Evolutionary conservation across 768 basidiomycete species (phyloP).

Genomic region (Naganishia vaughanmartiniae): DNA sequence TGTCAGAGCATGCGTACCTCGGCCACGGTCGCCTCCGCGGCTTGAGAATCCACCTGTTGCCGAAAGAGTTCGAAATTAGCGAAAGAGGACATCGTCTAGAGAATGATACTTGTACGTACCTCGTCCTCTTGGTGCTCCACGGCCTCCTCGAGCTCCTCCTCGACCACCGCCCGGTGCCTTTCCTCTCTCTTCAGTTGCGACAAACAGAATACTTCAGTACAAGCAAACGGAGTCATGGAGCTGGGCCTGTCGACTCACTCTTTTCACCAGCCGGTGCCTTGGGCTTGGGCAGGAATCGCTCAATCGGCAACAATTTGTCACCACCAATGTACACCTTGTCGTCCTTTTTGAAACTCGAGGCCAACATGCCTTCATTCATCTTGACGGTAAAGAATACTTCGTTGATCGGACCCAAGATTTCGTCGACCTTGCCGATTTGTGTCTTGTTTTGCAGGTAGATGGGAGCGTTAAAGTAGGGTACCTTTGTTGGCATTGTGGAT

Average conservation of each 20-base stretch:
- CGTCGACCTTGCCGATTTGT: slow-evolving; percentile 93
- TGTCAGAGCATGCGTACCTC: slow-evolving; percentile 12
- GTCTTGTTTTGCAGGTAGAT: slow-evolving; percentile 97
- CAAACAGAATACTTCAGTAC: slow-evolving; percentile 21
- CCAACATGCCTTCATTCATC: slow-evolving; percentile 93
- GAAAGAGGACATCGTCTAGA: not conserved
- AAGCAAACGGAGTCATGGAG: slow-evolving; percentile 22
- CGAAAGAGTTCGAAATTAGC: not conserved
- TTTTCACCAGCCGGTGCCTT: slow-evolving; percentile 68
- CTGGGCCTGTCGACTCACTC: slow-evolving; percentile 34
- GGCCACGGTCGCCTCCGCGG: slow-evolving; percentile 31
- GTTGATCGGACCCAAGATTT: slow-evolving; percentile 98
- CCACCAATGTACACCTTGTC: slow-evolving; percentile 96
- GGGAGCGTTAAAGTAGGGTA: slow-evolving; percentile 98
- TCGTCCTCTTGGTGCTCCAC: slow-evolving; percentile 51
- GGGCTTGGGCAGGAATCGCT: slow-evolving; percentile 94
- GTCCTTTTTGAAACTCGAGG: slow-evolving; percentile 90
- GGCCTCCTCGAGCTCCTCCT: slow-evolving; percentile 51
- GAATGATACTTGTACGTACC: no score
- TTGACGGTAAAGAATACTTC: slow-evolving; percentile 98
- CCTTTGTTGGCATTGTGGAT: slow-evolving; percentile 78
- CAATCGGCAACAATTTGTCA: slow-evolving; percentile 95
- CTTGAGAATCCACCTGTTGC: slow-evolving; percentile 21
- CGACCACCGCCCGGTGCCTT: slow-evolving; percentile 44
- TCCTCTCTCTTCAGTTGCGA: slow-evolving; percentile 1